These are phyloP conservation scores for Metrosideros polymorpha DNA, from an alignment of 441 rosid genomes.

Conservation along the genomic window DNA sequence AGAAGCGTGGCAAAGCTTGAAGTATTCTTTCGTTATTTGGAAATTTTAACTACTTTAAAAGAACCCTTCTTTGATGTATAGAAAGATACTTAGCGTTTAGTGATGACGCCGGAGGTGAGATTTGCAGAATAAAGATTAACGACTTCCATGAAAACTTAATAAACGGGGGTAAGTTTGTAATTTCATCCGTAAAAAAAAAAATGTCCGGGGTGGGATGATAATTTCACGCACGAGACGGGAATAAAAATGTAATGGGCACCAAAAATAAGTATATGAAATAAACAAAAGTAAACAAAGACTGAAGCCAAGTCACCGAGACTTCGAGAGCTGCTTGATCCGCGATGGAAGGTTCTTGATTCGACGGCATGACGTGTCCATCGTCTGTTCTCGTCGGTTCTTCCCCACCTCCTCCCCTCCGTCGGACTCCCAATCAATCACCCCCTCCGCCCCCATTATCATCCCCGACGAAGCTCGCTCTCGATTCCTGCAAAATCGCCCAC, in stretches of 20 bases:
- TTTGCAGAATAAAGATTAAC: too few species aligned
- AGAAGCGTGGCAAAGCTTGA: background rate
- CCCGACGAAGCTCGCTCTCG: background rate
- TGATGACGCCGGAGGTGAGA: too few species aligned
- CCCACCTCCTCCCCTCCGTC: background rate
- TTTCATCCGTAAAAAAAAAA: too few species aligned
- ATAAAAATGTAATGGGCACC: too few species aligned
- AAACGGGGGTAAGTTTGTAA: too few species aligned
- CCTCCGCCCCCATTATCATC: background rate
- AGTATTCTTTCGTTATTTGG: background rate
- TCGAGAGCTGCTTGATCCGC: background rate
- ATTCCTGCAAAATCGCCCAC: background rate
- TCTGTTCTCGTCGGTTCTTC: background rate
- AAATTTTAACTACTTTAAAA: background rate
- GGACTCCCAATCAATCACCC: background rate
- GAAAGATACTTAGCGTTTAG: too few species aligned
- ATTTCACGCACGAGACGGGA: too few species aligned
- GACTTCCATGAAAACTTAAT: too few species aligned
- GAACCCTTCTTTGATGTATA: background rate
- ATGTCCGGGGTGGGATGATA: too few species aligned
- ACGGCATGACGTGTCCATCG: background rate
- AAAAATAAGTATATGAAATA: too few species aligned
- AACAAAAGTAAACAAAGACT: too few species aligned
- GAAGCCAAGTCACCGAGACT: background rate
- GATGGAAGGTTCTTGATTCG: background rate